Base-by-base conservation (phyloP, 306 rosid species). In the Cucurbita pepo region DNA sequence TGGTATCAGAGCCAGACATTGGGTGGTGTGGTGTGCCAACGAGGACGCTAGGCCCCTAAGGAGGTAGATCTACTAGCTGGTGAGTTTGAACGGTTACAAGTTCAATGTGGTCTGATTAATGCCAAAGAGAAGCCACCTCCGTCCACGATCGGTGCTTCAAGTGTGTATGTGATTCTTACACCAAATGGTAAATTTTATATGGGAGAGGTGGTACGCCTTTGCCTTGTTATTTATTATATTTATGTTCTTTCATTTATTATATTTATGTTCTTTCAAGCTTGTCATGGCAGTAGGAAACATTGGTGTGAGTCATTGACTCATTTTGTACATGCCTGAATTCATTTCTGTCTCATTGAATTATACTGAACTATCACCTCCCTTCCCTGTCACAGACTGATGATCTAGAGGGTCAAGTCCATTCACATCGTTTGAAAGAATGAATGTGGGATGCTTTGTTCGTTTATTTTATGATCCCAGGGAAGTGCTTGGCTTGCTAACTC, bases 51-150 rank as follows among this genome's bases (percentile, higher is more conserved):
- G 25, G 0, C 25, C 25, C 25, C 25, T 25, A 25, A 0, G 25
- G 2, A 25, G 2, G 25, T 25, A 25, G 25, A 25, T 25, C 25
- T 25, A 25, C 1, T 22, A 22, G 22, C 22, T 22, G 22, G 2
- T 25, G 25, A 2, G 25, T 34, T 55, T 82, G 37, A 81, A 64
- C 41, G 58, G 73, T 58, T 77, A 0, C 79, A 83, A 71, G 82
- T 94, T 63, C 83, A 72, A 10, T 94, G 95, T 74, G 78, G 87
- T 80, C 61, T 77, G 22, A 82, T 90, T 73, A 80, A 84, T 73
- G 44, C 88, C 6, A 79, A 88, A 83, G 95, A 94, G 80, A 85
- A 78, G 75, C 98, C 98, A 15, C 98, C 98, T 77, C 98, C 96
- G 3, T 88, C 91, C 45, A 86, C 96, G 22, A 74, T 94, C 41